phyloP scores from a whole-genome alignment of 805 yeast species.

The Zygosaccharomyces gambellarensis region DNA sequence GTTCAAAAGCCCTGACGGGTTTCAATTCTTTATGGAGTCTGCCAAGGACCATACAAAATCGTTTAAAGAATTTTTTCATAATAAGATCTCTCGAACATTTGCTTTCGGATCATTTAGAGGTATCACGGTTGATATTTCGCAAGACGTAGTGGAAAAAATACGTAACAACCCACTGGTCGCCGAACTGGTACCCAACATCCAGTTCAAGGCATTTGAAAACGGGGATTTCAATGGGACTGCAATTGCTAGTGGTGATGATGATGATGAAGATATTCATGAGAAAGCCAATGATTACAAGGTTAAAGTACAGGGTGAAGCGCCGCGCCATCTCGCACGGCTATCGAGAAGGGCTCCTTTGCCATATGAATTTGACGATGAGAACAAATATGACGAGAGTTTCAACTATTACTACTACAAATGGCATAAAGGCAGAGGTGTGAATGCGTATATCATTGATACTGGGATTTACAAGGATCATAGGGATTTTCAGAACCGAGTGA shows the following conservation, averaged over 20 bases:
- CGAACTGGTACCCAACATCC: conserved; percentile 63
- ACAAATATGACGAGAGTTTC: conserved; percentile 25
- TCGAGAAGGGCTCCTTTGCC: conserved; percentile 46
- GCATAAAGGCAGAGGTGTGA: conserved; percentile 53
- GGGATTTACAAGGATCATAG: conserved; percentile 63
- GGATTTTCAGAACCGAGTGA: conserved; percentile 61
- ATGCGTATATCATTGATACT: conserved; percentile 78
- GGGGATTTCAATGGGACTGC: conserved; percentile 2
- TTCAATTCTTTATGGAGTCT: conserved; percentile 45
- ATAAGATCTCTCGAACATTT: conserved; percentile 45
- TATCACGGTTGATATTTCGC: conserved; percentile 57
- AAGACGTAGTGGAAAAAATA: conserved; percentile 44
- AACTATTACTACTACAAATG: conserved; percentile 47
- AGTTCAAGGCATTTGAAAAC: conserved; percentile 52
- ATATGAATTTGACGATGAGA: conserved; percentile 17
- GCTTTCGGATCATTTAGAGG: conserved; percentile 71
- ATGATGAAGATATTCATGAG: conserved; percentile 11
- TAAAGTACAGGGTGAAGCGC: conserved; percentile 43
- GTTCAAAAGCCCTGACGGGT: conserved; percentile 45
- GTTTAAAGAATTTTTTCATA: conserved; percentile 43
- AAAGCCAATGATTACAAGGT: conserved; percentile 6
- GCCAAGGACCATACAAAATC: conserved; percentile 34
- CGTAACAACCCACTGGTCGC: conserved; percentile 58
- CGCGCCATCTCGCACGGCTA: conserved; percentile 62
- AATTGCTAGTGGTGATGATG: conserved; percentile 6